Conservation (phyloP, 768 basidiomycete genomes). For the Trametes cubensis region DNA sequence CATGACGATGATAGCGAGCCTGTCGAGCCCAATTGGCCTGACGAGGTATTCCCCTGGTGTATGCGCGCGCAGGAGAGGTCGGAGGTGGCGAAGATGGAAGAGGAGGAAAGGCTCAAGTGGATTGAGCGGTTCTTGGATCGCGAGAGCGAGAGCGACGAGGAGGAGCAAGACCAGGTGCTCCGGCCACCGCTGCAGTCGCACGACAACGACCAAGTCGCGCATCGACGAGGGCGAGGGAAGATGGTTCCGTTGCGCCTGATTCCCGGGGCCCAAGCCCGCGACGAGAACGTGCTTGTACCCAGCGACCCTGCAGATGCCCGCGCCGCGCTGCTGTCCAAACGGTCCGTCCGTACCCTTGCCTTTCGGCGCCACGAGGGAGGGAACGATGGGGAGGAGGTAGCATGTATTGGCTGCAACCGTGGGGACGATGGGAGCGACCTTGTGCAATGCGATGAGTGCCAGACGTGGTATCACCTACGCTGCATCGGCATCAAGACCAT, state of each 20-base stretch:
- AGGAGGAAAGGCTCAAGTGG: conserved; percentile 61
- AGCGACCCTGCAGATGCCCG: conserved; percentile 79
- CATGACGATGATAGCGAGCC: conserved; percentile 38
- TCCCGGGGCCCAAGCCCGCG: conserved; percentile 32
- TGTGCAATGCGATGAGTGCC: conserved; percentile 82
- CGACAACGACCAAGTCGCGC: conserved; percentile 33
- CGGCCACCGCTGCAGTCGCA: conserved; percentile 35
- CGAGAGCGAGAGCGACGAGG: conserved; percentile 60
- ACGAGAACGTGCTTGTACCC: conserved; percentile 45
- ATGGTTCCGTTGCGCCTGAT: conserved; percentile 56
- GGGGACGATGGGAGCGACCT: conserved; percentile 72
- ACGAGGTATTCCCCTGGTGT: conserved; percentile 78
- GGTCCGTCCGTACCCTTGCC: conserved; percentile 62
- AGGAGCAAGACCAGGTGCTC: conserved; percentile 38
- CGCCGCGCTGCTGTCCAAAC: conserved; percentile 72
- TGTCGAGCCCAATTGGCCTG: conserved; percentile 72
- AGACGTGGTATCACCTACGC: conserved; percentile 79
- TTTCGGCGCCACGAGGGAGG: conserved; percentile 47
- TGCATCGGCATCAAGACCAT: conserved; percentile 75
- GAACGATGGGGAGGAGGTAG: conserved; percentile 46
- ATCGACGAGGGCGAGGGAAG: conserved; percentile 57
- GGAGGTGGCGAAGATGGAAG: conserved; percentile 53
- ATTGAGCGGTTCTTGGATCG: conserved; percentile 75
- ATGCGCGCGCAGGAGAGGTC: conserved; percentile 58
- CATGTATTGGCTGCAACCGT: conserved; percentile 66